A percentile compares a stretch with the other conserved stretches of the same genome.
Evolutionary conservation across 2,329 filamentous ascomycete genomes (phyloP).

Genomic region (Paramyrothecium roridum): DNA sequence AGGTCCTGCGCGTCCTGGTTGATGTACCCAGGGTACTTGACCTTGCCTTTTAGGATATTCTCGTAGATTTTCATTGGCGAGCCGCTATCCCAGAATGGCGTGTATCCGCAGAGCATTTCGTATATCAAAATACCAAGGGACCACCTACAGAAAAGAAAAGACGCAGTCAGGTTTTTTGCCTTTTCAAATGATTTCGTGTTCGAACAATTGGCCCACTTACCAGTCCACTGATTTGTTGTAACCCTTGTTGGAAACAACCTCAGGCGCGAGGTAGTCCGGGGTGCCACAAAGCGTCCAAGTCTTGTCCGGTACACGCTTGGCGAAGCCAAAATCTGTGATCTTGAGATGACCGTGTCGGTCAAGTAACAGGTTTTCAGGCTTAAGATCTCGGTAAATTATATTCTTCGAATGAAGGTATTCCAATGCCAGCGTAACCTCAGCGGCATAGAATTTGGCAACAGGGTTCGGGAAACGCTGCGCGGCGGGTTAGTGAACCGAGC

Average conservation of each 20-base stretch:
- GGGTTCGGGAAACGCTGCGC: slow-evolving; percentile 92
- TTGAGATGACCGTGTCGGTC: slow-evolving; percentile 93
- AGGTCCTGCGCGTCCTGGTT: slow-evolving; percentile 92
- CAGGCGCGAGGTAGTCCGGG: slow-evolving; percentile 93
- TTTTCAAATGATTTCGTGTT: no score
- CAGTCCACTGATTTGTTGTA: slow-evolving; percentile 99
- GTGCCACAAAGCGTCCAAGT: slow-evolving; percentile 99
- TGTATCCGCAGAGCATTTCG: slow-evolving; percentile 99
- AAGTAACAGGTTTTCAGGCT: slow-evolving; percentile 88
- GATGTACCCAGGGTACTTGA: slow-evolving; percentile 96
- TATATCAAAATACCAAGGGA: slow-evolving; percentile 97
- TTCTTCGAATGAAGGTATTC: slow-evolving; percentile 94
- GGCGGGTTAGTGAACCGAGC: background rate
- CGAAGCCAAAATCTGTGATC: slow-evolving; percentile 98
- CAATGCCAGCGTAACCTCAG: slow-evolving; percentile 90
- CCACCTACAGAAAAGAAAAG: slow-evolving; percentile 63
- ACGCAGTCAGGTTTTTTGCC: background rate
- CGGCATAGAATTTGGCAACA: slow-evolving; percentile 98
- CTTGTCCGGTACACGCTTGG: slow-evolving; percentile 96
- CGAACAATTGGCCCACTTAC: slow-evolving; percentile 53
- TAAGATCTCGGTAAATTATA: slow-evolving; percentile 97
- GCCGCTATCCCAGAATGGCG: slow-evolving; percentile 97
- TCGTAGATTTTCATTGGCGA: slow-evolving; percentile 99
- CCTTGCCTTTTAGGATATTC: slow-evolving; percentile 92
- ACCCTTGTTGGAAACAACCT: slow-evolving; percentile 98